Conservation (phyloP, 2,329 filamentous ascomycete genomes). For the Pseudopyrenochaeta lycopersici region DNA sequence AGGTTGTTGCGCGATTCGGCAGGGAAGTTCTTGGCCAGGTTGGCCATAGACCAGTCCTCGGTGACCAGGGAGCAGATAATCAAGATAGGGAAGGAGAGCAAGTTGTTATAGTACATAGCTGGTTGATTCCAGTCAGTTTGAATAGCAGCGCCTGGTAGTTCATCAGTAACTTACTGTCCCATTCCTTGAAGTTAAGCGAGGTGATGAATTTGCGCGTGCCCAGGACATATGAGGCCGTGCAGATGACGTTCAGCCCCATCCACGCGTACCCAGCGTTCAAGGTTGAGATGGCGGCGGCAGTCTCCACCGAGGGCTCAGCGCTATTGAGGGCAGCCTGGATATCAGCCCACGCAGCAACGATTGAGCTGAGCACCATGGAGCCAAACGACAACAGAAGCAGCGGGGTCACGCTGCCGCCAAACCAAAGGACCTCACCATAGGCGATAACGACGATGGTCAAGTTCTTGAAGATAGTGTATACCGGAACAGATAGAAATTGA, state of each 20-base stretch:
- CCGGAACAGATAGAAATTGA: conserved; percentile 94
- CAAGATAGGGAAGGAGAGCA: conserved; percentile 93
- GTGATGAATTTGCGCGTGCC: conserved; percentile 99
- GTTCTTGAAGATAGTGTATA: conserved; percentile 99
- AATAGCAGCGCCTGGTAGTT: neutral
- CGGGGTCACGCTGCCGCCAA: conserved; percentile 88
- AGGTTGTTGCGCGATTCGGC: conserved; percentile 79
- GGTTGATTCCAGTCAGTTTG: neutral
- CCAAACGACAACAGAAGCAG: conserved; percentile 93
- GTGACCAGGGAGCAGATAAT: conserved; percentile 80
- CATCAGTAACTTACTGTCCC: conserved; percentile 78
- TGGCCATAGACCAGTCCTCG: conserved; percentile 91
- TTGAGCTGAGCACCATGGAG: conserved; percentile 92
- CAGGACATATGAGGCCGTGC: conserved; percentile 87
- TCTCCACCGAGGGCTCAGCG: conserved; percentile 60
- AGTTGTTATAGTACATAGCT: conserved; percentile 99
- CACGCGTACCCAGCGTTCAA: conserved; percentile 95
- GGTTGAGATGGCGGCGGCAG: conserved; percentile 81
- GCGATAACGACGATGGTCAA: conserved; percentile 98
- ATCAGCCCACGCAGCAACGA: conserved; percentile 97
- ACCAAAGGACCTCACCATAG: conserved; percentile 98
- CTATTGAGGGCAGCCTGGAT: conserved; percentile 83
- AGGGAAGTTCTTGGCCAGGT: conserved; percentile 89
- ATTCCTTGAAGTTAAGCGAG: conserved; percentile 99
- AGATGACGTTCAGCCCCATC: conserved; percentile 98